These are phyloP conservation scores for Gelatoporia subvermispora DNA, from an alignment of 768 basidiomycete genomes.

Conservation along the genomic window DNA sequence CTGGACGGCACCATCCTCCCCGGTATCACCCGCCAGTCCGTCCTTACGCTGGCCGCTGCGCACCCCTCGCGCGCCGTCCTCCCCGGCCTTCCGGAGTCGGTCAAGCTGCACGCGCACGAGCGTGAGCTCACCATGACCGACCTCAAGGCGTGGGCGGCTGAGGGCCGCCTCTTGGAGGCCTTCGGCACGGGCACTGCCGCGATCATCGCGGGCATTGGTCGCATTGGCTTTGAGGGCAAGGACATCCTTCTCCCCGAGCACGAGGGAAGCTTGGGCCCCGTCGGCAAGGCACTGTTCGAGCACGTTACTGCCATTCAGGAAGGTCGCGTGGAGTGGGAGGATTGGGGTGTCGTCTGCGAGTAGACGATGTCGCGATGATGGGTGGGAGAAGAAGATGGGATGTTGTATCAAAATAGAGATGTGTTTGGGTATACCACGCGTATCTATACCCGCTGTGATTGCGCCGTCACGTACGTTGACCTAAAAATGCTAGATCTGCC, in stretches of 20 bases:
- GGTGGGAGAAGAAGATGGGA: not conserved
- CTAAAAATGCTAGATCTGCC: too few relatives aligned
- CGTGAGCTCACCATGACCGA: constrained; percentile 41
- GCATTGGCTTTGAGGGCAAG: constrained; percentile 67
- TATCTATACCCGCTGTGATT: too few relatives aligned
- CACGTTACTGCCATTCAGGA: constrained; percentile 77
- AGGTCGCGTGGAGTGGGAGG: constrained; percentile 54
- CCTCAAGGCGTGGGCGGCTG: constrained; percentile 36
- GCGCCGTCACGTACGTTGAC: too few relatives aligned
- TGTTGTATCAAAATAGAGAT: too few relatives aligned
- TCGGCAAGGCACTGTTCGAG: constrained; percentile 67
- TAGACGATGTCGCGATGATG: too few relatives aligned
- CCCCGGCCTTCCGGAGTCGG: constrained; percentile 40
- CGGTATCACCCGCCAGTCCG: constrained; percentile 86
- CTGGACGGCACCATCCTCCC: constrained; percentile 91
- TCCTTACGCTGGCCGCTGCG: constrained; percentile 63
- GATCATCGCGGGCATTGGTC: constrained; percentile 66
- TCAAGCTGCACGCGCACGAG: constrained; percentile 37
- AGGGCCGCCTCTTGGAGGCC: constrained; percentile 72
- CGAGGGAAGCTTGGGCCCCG: constrained; percentile 39
- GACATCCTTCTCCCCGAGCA: constrained; percentile 63
- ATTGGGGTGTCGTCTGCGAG: constrained; percentile 53
- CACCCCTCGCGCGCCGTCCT: constrained; percentile 38
- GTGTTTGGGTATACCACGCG: too few relatives aligned
- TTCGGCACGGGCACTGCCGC: constrained; percentile 86